Percentiles rank a stretch among this genome's conserved stretches.
Evolutionary conservation across 345 rosid species (phyloP).

Genomic region (Murraya koenigii): DNA sequence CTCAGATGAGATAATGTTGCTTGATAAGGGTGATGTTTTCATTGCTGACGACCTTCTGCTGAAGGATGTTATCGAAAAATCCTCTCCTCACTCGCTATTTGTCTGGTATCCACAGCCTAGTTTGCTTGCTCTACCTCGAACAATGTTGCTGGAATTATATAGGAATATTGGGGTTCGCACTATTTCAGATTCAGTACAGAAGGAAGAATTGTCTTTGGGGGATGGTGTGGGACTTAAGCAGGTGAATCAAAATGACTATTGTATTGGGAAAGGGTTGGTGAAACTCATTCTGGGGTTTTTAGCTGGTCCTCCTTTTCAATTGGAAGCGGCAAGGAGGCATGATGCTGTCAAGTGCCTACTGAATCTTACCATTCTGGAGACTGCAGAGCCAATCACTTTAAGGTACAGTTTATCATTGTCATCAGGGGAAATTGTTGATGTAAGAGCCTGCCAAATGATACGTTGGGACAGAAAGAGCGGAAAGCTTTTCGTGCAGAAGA

Average conservation of each 20-base stretch:
- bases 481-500: slow-evolving; percentile 41
- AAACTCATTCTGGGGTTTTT: slow-evolving; percentile 60
- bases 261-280: slow-evolving; percentile 41
- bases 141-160: slow-evolving; percentile 44
- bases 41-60: slow-evolving; percentile 68
- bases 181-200: slow-evolving; percentile 49
- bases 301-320: slow-evolving; percentile 35
- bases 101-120: slow-evolving; percentile 72
- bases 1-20: slow-evolving; percentile 33
- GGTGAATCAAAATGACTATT: slow-evolving; percentile 6
- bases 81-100: slow-evolving; percentile 38
- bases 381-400: slow-evolving; percentile 30
- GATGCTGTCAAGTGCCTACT: slow-evolving; percentile 40
- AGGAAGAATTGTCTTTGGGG: slow-evolving; percentile 29
- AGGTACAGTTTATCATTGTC: slow-evolving; percentile 38
- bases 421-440: slow-evolving; percentile 32
- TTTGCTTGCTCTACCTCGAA: slow-evolving; percentile 34
- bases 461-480: slow-evolving; percentile 57
- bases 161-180: slow-evolving; percentile 51
- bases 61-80: slow-evolving; percentile 39
- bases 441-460: slow-evolving; percentile 27
- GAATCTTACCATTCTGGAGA: slow-evolving; percentile 35
- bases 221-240: slow-evolving; percentile 18
- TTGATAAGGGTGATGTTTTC: slow-evolving; percentile 44
- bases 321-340: slow-evolving; percentile 36